These are phyloP conservation scores for Nicotiana undulata DNA, from an alignment of 257 asterid genomes.

Conservation along the genomic window DNA sequence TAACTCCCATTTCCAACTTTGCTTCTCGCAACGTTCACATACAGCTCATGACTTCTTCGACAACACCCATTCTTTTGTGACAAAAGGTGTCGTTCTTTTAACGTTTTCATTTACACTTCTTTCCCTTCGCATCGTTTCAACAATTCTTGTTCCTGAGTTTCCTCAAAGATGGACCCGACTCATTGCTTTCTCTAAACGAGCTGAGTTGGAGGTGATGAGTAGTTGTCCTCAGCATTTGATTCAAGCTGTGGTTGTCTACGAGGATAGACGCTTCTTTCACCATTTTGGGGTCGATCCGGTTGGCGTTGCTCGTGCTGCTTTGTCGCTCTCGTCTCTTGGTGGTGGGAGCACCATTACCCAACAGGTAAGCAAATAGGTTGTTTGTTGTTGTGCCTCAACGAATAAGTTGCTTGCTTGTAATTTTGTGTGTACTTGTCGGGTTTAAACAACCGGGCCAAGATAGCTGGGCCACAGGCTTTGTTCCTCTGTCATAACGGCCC, in stretches of 20 bases:
- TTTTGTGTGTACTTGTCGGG: neutral
- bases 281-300: slow-evolving; percentile 29
- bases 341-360: slow-evolving; percentile 33
- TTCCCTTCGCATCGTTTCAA: slow-evolving; percentile 21
- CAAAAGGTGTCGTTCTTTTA: slow-evolving; percentile 17
- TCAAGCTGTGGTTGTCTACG: slow-evolving; percentile 27
- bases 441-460: neutral
- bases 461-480: neutral
- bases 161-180: slow-evolving; percentile 25
- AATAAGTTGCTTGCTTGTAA: neutral
- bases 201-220: slow-evolving; percentile 20
- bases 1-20: neutral
- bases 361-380: slow-evolving; percentile 18
- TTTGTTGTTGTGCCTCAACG: slow-evolving; percentile 23
- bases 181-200: slow-evolving; percentile 20
- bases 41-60: neutral
- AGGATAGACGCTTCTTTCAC: slow-evolving; percentile 27
- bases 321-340: slow-evolving; percentile 26
- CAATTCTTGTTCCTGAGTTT: slow-evolving; percentile 23
- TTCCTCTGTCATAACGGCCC: neutral
- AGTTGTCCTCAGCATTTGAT: slow-evolving; percentile 17
- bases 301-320: slow-evolving; percentile 24
- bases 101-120: slow-evolving; percentile 20
- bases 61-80: slow-evolving; percentile 2
- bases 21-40: slow-evolving; percentile 7